Evolutionary conservation across 139 green algal species (phyloP).

Genomic region (Dunaliella sp.): DNA sequence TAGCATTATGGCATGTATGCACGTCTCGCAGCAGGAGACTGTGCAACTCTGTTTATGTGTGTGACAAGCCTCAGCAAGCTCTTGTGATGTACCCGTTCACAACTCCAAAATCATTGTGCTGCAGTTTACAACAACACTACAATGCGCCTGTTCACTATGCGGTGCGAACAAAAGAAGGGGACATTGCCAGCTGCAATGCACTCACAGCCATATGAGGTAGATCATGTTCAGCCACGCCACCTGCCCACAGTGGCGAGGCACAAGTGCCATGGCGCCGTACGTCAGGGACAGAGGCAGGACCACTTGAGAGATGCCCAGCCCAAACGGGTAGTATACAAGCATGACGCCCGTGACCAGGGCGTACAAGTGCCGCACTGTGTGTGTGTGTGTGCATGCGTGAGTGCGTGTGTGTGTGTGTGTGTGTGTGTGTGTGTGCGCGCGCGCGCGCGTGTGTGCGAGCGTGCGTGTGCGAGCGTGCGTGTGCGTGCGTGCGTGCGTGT

Average conservation of each 20-base stretch:
- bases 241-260: constrained; percentile 50
- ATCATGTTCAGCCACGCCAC: constrained; percentile 73
- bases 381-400: not conserved
- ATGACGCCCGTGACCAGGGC: constrained; percentile 52
- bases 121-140: no score
- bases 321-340: constrained; percentile 82
- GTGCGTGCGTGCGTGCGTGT: not conserved
- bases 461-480: not conserved
- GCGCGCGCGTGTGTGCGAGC: not conserved
- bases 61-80: no score
- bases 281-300: constrained; percentile 48
- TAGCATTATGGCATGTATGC: no score
- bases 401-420: not conserved
- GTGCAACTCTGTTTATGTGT: no score
- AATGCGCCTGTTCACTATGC: no score
- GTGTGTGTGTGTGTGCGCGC: not conserved
- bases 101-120: no score
- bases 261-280: constrained; percentile 62
- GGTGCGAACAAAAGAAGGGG: no score
- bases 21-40: no score
- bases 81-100: no score
- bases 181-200: no score
- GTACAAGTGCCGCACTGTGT: constrained; percentile 68
- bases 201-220: constrained; percentile 68
- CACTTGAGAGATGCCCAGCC: constrained; percentile 55